Evolutionary conservation across 169 alveolate species (phyloP), one percentile per base, ranked within the genome.

Genomic region (Eimeria necatrix): DNA sequence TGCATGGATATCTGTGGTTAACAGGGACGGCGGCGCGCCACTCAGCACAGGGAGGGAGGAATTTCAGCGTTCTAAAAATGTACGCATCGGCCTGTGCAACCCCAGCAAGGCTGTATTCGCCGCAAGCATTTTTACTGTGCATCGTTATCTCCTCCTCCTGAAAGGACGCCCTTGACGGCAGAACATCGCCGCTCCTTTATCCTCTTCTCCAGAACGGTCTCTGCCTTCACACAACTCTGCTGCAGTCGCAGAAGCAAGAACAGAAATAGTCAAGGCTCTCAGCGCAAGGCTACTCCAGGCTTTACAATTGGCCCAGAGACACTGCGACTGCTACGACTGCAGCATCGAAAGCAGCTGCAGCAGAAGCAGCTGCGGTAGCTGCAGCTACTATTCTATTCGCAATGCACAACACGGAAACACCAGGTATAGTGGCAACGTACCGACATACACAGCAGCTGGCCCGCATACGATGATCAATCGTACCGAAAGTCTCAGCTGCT

Each of bases 321-420:
- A 6, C 52, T 2, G 49, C 52, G 41, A 51, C 80, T 26, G 22
- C 80, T 26, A 14, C 84, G 10, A 56, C 32, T 41, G 84, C 84
- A 73, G 6, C 81, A 26, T 3, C n/a, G 3, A 14, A 48, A 20
- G 70, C 88, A 2, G 46, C 87, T 12, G 64, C 49, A 0, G 88
- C 88, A 10, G 24, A 4, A n/a, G 20, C 7, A 9, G 12, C 46
- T 41, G 32, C 86, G 0, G 70, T 64, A 3, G 88, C 70, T 51
- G 70, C 70, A 48, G 88, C 70, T 51, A n/a, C 51, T 18, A 49
- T n/a, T 24, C 51, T 20, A 48, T 48, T 51, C 88, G 22, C 68
- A 56, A 78, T 78, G 88, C 41, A 78, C n/a, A 10, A 60, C 20
- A 49, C 68, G 18, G 70, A 51, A 24, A n/a, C 88, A 22, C 88